Evolutionary conservation across 2,329 filamentous ascomycete genomes (phyloP).

Genomic region (Endoconidiophora laricicola): DNA sequence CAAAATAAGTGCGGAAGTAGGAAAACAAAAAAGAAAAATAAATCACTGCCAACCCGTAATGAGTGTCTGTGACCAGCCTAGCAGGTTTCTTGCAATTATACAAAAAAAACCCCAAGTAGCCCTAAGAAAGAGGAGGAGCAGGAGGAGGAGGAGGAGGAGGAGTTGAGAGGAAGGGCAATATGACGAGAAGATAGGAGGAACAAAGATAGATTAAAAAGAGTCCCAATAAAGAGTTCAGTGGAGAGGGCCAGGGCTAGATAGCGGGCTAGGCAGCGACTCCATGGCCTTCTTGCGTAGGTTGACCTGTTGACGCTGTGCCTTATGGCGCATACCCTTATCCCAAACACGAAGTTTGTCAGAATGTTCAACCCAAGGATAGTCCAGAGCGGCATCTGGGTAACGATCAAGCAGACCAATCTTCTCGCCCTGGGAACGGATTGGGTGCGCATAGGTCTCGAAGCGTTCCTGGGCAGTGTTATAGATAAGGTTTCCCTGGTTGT

Average conservation of each 20-base stretch:
- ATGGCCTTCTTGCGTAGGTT: constrained; percentile 3
- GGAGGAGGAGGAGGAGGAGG: neutral
- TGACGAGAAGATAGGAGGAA: neutral
- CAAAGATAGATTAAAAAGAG: neutral
- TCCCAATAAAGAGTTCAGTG: neutral
- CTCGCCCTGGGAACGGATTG: constrained; percentile 17
- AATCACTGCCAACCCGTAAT: too few relatives aligned
- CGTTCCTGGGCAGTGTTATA: constrained; percentile 24
- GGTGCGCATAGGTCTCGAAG: constrained; percentile 5
- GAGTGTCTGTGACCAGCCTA: too few relatives aligned
- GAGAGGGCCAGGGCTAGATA: neutral
- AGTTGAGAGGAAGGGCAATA: neutral
- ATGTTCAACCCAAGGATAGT: constrained; percentile 28
- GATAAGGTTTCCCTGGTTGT: constrained; percentile 24
- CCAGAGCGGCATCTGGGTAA: constrained; percentile 31
- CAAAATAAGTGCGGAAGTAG: too few relatives aligned
- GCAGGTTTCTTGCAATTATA: too few relatives aligned
- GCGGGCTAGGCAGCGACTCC: constrained; percentile 8
- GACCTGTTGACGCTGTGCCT: constrained; percentile 6
- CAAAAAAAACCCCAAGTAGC: too few relatives aligned
- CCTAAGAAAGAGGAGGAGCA: neutral
- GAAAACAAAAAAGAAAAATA: too few relatives aligned
- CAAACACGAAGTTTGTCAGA: constrained; percentile 23
- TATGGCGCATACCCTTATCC: constrained; percentile 20
- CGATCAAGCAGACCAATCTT: constrained; percentile 21